Conservation (phyloP, 2,329 filamentous ascomycete species). For the Phialophora macrospora region DNA sequence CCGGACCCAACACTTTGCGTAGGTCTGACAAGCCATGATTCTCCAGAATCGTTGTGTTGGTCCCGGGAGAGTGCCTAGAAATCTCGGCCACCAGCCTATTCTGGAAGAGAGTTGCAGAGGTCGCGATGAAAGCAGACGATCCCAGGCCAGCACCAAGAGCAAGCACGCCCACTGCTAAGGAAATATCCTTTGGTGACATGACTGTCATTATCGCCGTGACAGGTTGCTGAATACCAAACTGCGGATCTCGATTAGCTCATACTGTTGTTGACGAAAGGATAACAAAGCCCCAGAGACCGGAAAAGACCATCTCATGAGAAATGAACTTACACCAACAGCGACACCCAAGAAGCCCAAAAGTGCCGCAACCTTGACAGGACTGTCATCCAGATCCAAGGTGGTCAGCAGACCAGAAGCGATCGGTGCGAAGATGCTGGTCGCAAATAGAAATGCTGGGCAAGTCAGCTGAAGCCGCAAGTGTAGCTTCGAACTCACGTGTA, state of each 20-base stretch:
- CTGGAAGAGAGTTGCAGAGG: slow-evolving; percentile 32
- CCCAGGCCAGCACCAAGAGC: slow-evolving; percentile 40
- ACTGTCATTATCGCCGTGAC: slow-evolving; percentile 36
- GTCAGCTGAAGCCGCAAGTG: not conserved
- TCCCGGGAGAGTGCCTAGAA: slow-evolving; percentile 8
- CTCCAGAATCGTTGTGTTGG: slow-evolving; percentile 23
- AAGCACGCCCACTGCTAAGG: slow-evolving; percentile 40
- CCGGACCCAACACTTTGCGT: slow-evolving; percentile 17
- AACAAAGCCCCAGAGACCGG: too few relatives aligned
- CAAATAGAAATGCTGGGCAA: slow-evolving; percentile 40
- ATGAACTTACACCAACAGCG: slow-evolving; percentile 35
- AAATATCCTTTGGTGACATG: slow-evolving; percentile 39
- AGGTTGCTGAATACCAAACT: slow-evolving; percentile 35
- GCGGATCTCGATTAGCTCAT: not conserved
- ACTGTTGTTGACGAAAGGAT: not conserved
- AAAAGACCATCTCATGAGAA: not conserved
- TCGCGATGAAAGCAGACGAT: slow-evolving; percentile 24
- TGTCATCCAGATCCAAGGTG: slow-evolving; percentile 23
- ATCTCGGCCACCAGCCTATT: slow-evolving; percentile 25
- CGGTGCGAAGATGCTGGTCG: slow-evolving; percentile 39
- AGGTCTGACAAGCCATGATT: slow-evolving; percentile 31
- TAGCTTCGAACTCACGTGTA: slow-evolving; percentile 19
- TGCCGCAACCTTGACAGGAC: slow-evolving; percentile 38
- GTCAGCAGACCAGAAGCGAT: slow-evolving; percentile 40
- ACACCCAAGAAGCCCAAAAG: slow-evolving; percentile 42